Base-by-base conservation (phyloP, 495 filamentous ascomycete genomes). In the Talaromyces liani region DNA sequence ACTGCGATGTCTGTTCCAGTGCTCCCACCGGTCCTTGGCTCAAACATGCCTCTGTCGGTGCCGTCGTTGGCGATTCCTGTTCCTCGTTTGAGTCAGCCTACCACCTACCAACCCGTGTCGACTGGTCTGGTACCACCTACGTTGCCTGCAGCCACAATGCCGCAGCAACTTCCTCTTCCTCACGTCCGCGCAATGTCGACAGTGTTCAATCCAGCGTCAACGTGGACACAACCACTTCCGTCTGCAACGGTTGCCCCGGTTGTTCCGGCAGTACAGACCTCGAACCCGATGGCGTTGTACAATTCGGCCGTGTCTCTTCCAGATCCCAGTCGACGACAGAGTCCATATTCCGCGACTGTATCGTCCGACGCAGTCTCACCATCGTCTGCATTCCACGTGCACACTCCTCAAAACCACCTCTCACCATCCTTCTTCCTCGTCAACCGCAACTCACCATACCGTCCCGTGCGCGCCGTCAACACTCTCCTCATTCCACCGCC, bases 401-500 rank as follows among this genome's bases (percentile, higher is more conserved):
- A 77, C 65, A 80, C 79, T 3, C 80, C 80, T 18, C 81, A 83
- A 39, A 79, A 70, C 25, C 82, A 84, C 49, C 73, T 88, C 22
- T 89, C 87, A 18, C 87, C 87, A 12, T 85, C 83, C 1, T 84
- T 79, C 68, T 87, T 86, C 69, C 75, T 87, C 34, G 76, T 78
- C 34, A 83, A 89, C 65, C 77, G 88, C 22, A 85, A 84, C 65
- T 98, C 95, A 56, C 94, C 94, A 1, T 98, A 98, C 74, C 90
- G 89, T 64, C 94, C 94, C 4, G 87, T 98, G 29, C 89, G 93
- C 60, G 83, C 88, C 60, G 91, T 97, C 59, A 91, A 92, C 65
- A 96, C 91, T 3, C 81, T 98, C 20, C 82, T 97, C 18, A 90
- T 94, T 31, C 94, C 93, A 12, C 91, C 94, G 58, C 90, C 92